Base-by-base conservation (phyloP, 116 monocot genomes). In the Phalaenopsis hybrid region DNA sequence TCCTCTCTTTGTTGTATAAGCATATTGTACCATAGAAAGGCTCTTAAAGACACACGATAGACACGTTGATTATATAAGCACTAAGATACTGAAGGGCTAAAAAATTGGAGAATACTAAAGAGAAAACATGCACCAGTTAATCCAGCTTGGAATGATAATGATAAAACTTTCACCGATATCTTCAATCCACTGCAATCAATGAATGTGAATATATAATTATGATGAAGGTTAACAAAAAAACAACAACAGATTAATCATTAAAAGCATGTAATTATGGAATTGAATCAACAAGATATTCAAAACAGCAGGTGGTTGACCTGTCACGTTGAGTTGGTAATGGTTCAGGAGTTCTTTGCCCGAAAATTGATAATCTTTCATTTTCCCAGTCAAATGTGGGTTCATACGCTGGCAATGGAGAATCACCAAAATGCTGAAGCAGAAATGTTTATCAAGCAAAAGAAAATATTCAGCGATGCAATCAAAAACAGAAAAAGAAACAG, bases 331-430 rank as follows among this genome's bases (percentile, higher is more conserved):
- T 75, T 49, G 89, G 91, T 73, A 92, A 78, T 83, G 75, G 79
- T 80, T 93, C 98, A 72, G 89, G 83, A 15, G 76, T 87, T 84
- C 98, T 89, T 89, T 98, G 98, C 79, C 98, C 98, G 88, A 95
- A 94, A 85, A 95, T 90, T 72, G 89, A 72, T 20, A 93, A 95
- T 81, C 98, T 91, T 85, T 98, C 98, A 89, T 84, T 92, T 85
- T 95, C 98, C 98, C 98, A 98, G 48, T 94, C 95, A 94, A 98
- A 98, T 81, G 93, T 87, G 8, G 98, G 98, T 76, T 98, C 98
- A 84, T 98, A 98, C 63, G 98, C 93, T 61, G 98, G 98, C 83
- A 98, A 80, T 63, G 98, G 95, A 79, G 98, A 98, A 63, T 92
- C 85, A 17, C 95, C 93, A 87, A 89, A 89, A 87, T 95, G 93